Percentiles rank a stretch among this genome's conserved stretches.
Conservation (phyloP, 257 asterid genomes). For the Fraxinus anomala region DNA sequence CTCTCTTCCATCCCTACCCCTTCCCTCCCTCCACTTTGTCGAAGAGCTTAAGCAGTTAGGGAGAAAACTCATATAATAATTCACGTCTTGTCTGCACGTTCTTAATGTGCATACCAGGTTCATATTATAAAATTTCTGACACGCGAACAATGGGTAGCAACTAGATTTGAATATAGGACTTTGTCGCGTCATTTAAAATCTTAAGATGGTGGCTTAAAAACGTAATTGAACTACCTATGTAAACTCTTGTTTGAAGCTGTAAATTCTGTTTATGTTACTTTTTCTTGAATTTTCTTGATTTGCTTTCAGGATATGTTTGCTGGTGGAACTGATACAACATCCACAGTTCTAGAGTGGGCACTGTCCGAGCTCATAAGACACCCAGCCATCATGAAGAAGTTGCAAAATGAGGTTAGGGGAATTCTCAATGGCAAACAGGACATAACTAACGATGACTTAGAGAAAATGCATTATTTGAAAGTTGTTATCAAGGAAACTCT, state of each 20-base stretch:
- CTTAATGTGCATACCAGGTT: no score
- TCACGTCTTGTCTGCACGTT: not conserved
- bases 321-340: slow-evolving; percentile 4
- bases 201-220: no score
- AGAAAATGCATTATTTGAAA: slow-evolving; percentile 26
- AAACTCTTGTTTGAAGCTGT: no score
- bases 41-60: no score
- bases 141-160: no score
- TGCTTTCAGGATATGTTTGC: slow-evolving; percentile 7
- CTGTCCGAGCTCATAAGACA: slow-evolving; percentile 12
- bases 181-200: no score
- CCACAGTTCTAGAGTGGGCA: slow-evolving; percentile 12
- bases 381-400: slow-evolving; percentile 1
- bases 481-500: slow-evolving; percentile 29
- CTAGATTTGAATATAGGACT: no score
- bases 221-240: no score
- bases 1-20: not conserved
- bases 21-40: not conserved
- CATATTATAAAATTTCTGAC: no score
- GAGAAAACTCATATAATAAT: not conserved
- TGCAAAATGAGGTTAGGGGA: slow-evolving; percentile 15
- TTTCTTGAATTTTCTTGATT: not conserved
- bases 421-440: not conserved
- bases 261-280: not conserved
- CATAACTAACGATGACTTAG: not conserved